Evolutionary conservation across 2,329 filamentous ascomycete species (phyloP), one percentile per base, ranked within the genome.

Genomic region (Teratosphaeria epicoccoides): DNA sequence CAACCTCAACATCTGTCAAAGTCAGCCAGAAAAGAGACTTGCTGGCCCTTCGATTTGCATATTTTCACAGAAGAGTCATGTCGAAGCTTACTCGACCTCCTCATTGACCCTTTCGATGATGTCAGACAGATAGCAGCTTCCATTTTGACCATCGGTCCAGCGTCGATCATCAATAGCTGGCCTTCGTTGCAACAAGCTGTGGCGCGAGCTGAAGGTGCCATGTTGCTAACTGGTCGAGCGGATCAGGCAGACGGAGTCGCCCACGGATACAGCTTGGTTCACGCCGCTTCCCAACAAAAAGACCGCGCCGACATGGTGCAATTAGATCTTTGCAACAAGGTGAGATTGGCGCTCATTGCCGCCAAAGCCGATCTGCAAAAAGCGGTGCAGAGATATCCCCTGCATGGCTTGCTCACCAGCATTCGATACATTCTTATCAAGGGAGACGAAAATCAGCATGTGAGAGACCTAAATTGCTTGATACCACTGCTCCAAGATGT

Each of bases 211-310:
- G 78, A 84, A 52, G 67, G 70, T 3, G 71, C 80, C 28, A 83
- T 87, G 52, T 76, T 82, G 22, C 74, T 72, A 24, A 95, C 88
- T 4, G 88, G 88, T 22, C 80, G 93, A 55, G 91, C 89, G 11
- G 90, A 97, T 64, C 88, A 95, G 66, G 89, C 90, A 1, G 91
- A 98, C 69, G 91, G 91, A 9, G 83, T 93, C 46, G 91, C 90
- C 28, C 82, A 88, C 49, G 76, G 84, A 2, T 85, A 84, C 55
- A 82, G 86, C 40, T 71, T 95, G 14, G 67, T 88, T 3, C 87
- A 83, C 51, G 43, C 46, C 14, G 23, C 14, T 2, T 2, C 14
- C 24, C 14, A 26, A 26, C 24, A 7, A 12, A 47, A 20, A 4
- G 46, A 14, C 12, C 20, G n/a, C 24, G 7, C 23, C 6, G 23